Evolutionary conservation across 2,329 filamentous ascomycete species (phyloP).

Genomic region (Fusarium keratoplasticum): DNA sequence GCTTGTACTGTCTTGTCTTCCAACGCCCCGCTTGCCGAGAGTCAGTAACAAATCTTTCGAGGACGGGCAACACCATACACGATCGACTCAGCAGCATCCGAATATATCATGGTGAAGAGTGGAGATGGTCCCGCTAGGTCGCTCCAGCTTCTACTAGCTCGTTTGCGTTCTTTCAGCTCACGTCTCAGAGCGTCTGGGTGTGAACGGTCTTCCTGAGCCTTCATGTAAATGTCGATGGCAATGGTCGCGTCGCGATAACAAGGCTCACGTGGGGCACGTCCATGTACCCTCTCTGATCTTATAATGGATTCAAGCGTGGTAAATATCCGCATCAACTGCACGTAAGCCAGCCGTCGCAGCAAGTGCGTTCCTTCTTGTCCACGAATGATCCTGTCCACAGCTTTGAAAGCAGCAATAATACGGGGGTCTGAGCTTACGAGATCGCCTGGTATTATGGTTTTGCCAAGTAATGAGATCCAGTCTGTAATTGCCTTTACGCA

Average conservation of each 20-base stretch:
- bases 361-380: background rate
- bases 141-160: background rate
- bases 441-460: background rate
- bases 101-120: background rate
- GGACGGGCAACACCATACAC: background rate
- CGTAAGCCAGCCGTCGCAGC: background rate
- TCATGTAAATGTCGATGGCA: background rate
- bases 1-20: background rate
- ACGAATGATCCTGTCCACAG: background rate
- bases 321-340: background rate
- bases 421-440: background rate
- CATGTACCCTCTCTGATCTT: background rate
- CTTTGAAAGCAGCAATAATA: background rate
- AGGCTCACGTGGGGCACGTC: background rate
- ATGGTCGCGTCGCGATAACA: background rate
- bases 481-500: background rate
- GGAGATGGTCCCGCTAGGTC: background rate
- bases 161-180: background rate
- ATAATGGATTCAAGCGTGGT: background rate
- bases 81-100: background rate
- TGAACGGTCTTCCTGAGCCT: background rate
- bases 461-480: background rate
- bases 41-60: background rate
- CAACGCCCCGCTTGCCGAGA: background rate
- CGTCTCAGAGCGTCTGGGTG: background rate